A percentile compares a stretch with the other conserved stretches of the same genome.
phyloP scores from a whole-genome alignment of 371 early-diverging fungal species.

The Vairimorpha necatrix region DNA sequence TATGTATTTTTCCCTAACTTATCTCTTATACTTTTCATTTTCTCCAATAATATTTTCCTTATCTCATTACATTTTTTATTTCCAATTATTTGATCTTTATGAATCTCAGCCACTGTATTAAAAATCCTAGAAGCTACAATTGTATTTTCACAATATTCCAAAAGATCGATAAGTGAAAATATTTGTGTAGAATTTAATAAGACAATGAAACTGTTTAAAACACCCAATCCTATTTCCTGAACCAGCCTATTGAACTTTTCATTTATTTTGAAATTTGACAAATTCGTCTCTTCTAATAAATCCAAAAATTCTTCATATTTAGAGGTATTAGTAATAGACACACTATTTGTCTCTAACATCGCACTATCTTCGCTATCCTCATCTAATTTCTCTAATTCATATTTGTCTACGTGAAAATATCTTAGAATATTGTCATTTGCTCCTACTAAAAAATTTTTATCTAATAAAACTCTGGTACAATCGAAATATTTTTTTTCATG shows the following conservation, averaged over 20 bases:
- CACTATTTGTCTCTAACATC: constrained; percentile 13
- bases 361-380: constrained; percentile 19
- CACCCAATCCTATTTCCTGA: constrained; percentile 26
- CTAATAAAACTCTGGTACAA: constrained; percentile 10
- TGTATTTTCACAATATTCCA: constrained; percentile 14
- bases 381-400: constrained; percentile 35
- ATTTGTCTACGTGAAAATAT: constrained; percentile 43
- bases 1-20: constrained; percentile 18
- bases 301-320: constrained; percentile 39
- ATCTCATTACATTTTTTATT: constrained; percentile 18
- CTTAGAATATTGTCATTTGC: constrained; percentile 12
- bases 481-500: constrained; percentile 31
- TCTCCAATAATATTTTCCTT: not conserved
- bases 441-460: constrained; percentile 25
- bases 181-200: constrained; percentile 24
- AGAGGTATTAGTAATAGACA: constrained; percentile 6
- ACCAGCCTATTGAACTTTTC: constrained; percentile 30
- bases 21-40: constrained; percentile 13
- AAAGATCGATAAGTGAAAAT: constrained; percentile 3
- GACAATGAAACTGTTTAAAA: constrained; percentile 33
- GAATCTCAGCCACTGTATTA: constrained; percentile 1
- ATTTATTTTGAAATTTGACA: not conserved
- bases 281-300: constrained; percentile 8
- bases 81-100: constrained; percentile 15
- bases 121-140: constrained; percentile 31